Evolutionary conservation across 2,329 filamentous ascomycete genomes (phyloP).

Genomic region (Didymella exigua): DNA sequence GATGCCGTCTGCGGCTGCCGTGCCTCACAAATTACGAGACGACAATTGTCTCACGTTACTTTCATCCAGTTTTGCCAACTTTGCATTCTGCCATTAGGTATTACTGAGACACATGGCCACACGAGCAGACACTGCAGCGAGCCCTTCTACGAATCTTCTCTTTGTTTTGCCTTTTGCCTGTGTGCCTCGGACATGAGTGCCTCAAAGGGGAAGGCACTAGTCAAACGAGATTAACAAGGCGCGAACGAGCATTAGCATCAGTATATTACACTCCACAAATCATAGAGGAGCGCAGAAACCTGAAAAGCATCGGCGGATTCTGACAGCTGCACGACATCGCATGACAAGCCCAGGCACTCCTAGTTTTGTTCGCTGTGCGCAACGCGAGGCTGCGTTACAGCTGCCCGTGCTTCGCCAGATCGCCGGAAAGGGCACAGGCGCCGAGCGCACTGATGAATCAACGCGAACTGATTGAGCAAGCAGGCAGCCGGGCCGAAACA

Average conservation of each 20-base stretch:
- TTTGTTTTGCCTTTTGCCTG: constrained; percentile 12
- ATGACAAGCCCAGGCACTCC: constrained; percentile 4
- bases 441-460: constrained; percentile 2
- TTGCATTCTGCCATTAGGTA: neutral
- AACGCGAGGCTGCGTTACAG: constrained; percentile 8
- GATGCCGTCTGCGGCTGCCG: constrained; percentile 29
- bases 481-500: constrained; percentile 7
- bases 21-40: constrained; percentile 36
- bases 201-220: constrained; percentile 20
- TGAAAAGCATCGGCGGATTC: neutral
- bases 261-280: constrained; percentile 24
- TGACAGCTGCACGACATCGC: constrained; percentile 10
- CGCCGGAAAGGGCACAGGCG: constrained; percentile 11
- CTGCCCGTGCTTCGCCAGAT: constrained; percentile 15
- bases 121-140: neutral
- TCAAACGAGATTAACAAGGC: constrained; percentile 36
- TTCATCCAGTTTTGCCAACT: constrained; percentile 6
- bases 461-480: constrained; percentile 6
- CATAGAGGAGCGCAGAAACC: neutral
- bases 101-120: neutral
- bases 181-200: constrained; percentile 4
- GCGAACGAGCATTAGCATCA: constrained; percentile 20
- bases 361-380: constrained; percentile 12
- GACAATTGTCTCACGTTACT: constrained; percentile 30
- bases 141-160: neutral